phyloP scores from a whole-genome alignment of 176 grass and related monocot species.

The Bolboschoenus planiculmis region DNA sequence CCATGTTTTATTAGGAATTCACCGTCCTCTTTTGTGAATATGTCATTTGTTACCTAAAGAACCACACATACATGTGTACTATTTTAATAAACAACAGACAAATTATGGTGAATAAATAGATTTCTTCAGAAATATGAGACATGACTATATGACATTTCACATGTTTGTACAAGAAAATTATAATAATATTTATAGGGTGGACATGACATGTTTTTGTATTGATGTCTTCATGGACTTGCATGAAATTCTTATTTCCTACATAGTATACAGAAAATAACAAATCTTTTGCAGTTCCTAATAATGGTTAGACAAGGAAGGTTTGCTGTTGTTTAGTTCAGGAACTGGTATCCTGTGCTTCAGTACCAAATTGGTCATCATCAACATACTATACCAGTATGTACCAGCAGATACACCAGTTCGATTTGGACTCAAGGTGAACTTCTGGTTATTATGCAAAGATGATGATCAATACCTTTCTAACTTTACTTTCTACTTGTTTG shows the following conservation, averaged over 20 bases:
- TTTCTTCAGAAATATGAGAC: not conserved
- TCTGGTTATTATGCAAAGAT: not conserved
- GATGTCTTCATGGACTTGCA: not conserved
- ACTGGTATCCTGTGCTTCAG: not conserved
- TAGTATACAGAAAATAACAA: not conserved
- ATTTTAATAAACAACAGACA: not conserved
- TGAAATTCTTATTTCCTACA: not conserved
- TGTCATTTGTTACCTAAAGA: constrained; percentile 91
- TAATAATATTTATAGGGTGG: not conserved
- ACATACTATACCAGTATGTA: not conserved
- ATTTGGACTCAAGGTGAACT: not conserved
- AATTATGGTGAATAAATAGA: not conserved
- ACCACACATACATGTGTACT: not conserved
- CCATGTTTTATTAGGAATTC: constrained; percentile 91
- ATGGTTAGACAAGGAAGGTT: not conserved
- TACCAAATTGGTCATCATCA: no score
- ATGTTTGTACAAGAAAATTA: not conserved
- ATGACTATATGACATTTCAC: not conserved
- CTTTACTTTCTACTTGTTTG: not conserved
- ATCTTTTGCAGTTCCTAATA: no score
- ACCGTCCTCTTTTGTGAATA: constrained; percentile 97
- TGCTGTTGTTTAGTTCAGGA: not conserved
- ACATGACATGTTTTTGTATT: not conserved
- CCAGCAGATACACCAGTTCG: not conserved
- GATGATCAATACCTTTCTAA: not conserved